A percentile compares a stretch with the other conserved stretches of the same genome.
phyloP scores from a whole-genome alignment of 2,329 filamentous ascomycete genomes.

The Colletotrichum caudatum region DNA sequence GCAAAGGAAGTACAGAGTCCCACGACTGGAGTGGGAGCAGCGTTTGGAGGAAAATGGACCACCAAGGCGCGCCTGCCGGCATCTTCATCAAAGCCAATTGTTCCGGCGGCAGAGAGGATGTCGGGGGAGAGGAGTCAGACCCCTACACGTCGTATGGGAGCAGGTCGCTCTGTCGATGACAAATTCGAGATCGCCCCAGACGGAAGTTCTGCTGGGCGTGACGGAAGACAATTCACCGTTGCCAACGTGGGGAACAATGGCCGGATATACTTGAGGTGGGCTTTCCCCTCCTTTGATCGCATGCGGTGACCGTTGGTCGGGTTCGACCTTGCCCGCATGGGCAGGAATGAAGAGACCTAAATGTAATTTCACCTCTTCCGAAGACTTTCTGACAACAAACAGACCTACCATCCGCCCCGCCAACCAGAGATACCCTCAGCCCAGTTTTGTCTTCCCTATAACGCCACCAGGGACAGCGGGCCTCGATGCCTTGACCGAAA shows the following conservation, averaged over 20 bases:
- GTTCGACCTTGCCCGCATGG: neutral
- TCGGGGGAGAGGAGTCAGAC: constrained; percentile 55
- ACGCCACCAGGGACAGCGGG: constrained; percentile 71
- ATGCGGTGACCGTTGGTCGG: constrained; percentile 26
- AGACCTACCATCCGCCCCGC: constrained; percentile 73
- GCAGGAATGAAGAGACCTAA: constrained; percentile 35
- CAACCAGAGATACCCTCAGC: constrained; percentile 71
- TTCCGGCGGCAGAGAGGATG: constrained; percentile 61
- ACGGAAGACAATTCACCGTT: constrained; percentile 81
- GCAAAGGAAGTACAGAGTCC: constrained; percentile 41
- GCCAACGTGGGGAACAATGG: constrained; percentile 87
- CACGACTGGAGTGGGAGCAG: constrained; percentile 14
- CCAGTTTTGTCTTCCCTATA: constrained; percentile 69
- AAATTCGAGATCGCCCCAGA: constrained; percentile 71
- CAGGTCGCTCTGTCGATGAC: constrained; percentile 61
- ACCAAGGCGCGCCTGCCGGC: constrained; percentile 47
- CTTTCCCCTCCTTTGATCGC: constrained; percentile 13
- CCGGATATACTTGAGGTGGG: constrained; percentile 84
- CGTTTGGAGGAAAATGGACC: constrained; percentile 41
- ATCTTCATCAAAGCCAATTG: constrained; percentile 53
- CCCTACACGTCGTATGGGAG: constrained; percentile 56
- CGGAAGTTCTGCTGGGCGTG: constrained; percentile 69
- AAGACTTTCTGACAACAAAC: constrained; percentile 43
- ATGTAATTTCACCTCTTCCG: constrained; percentile 30
- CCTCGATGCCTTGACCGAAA: constrained; percentile 59